Evolutionary conservation across 1,284 basidiomycete species (phyloP), one percentile per base, ranked within the genome.

Genomic region (Marasmius fiardii): DNA sequence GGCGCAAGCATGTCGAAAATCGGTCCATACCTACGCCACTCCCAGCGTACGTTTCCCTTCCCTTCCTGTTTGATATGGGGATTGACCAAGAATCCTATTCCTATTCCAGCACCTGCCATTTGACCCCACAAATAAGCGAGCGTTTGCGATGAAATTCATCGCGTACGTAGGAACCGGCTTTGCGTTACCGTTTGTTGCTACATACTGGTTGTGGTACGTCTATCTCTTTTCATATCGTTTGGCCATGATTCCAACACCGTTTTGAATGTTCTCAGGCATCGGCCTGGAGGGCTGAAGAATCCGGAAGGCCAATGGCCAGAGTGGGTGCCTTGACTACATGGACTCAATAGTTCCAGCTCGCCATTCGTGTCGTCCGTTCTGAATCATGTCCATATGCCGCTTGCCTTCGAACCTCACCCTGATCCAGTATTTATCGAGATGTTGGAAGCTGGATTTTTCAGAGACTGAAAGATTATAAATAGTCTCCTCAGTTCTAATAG

Each of bases 111-210:
- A 64, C 37, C 45, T 71, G n/a, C 70, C 70, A 10, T 73, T 72
- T 52, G 63, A 68, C 26, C 65, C 59, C 28, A 61, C 61, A n/a
- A 71, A 67, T 54, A 64, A 60, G 18, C 56, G 61, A 28, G 57
- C 63, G 11, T 63, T 71, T 41, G 67, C 69, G 0, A 43, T 64
- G 8, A 73, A 73, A 56, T 63, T 58, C 26, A 3, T 65, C 16
- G 57, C 64, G 0, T 72, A 64, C 63, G 56, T 71, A 54, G 66
- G 69, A 16, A 63, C 63, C 11, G 70, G 65, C 4, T 71, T 73
- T 55, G 60, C 65, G 7, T 62, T 72, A 14, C 71, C 71, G 6
- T 71, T 70, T 57, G 59, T 70, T 18, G 70, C 70, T n/a, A 61
- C 65, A 20, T 70, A 67, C 59, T 68, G 67, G 65, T 59, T 61